phyloP scores from a whole-genome alignment of 2,329 filamentous ascomycete genomes.

The Trichoderma sp. region DNA sequence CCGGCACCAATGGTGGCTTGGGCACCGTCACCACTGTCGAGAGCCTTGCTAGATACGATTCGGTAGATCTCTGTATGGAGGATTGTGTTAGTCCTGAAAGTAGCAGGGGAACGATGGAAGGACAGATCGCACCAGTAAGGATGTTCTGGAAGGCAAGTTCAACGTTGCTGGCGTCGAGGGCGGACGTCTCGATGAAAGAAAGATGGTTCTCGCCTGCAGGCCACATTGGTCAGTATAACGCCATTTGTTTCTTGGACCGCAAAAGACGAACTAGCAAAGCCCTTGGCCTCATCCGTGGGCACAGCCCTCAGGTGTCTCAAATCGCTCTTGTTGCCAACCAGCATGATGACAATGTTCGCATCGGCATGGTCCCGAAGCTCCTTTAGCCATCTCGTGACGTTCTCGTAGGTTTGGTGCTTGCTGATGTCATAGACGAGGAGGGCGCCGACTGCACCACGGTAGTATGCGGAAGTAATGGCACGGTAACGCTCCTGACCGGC shows the following conservation, averaged over 20 bases:
- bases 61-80: constrained; percentile 85
- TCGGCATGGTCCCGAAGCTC: constrained; percentile 97
- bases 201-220: constrained; percentile 87
- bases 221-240: constrained; percentile 21
- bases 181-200: constrained; percentile 99
- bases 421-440: constrained; percentile 99
- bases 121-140: constrained; percentile 72
- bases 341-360: constrained; percentile 99
- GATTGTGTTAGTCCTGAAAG: constrained; percentile 14
- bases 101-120: not conserved
- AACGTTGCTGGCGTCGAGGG: constrained; percentile 97
- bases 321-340: constrained; percentile 99
- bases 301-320: constrained; percentile 96
- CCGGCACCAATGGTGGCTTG: constrained; percentile 79
- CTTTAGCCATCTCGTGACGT: constrained; percentile 98
- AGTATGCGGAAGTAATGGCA: constrained; percentile 98
- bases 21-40: constrained; percentile 83
- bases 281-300: constrained; percentile 95
- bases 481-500: constrained; percentile 98
- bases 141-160: constrained; percentile 99
- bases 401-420: constrained; percentile 99
- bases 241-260: not conserved
- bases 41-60: constrained; percentile 96
- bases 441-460: constrained; percentile 94
- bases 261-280: constrained; percentile 79